A percentile compares a stretch with the other conserved stretches of the same genome.
Evolutionary conservation across 1,284 basidiomycete genomes (phyloP).

Genomic region (Mrakiaceae sp.): DNA sequence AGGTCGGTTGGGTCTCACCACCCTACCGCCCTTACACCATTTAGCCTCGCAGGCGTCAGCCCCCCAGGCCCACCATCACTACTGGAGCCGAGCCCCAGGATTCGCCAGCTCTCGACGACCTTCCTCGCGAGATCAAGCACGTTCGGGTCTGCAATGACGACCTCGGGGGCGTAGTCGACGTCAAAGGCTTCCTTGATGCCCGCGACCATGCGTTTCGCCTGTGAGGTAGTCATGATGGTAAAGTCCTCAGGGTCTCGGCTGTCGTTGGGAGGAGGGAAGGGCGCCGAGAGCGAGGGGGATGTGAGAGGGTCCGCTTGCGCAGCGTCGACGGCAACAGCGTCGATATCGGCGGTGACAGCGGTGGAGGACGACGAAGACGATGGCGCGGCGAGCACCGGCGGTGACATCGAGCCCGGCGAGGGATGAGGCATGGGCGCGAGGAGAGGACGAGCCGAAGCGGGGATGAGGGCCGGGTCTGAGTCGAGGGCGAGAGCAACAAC

Average conservation of each 20-base stretch:
- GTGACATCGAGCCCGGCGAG: background rate
- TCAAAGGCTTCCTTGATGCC: constrained; percentile 69
- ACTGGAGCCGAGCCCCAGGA: constrained; percentile 34
- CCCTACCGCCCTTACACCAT: too few relatives aligned
- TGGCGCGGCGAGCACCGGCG: background rate
- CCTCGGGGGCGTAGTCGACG: constrained; percentile 78
- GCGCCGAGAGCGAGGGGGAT: constrained; percentile 22
- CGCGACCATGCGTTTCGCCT: constrained; percentile 74
- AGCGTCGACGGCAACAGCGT: background rate
- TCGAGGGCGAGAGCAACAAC: constrained; percentile 81
- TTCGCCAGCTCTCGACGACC: constrained; percentile 67
- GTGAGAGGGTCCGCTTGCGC: background rate
- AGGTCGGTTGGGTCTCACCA: too few relatives aligned
- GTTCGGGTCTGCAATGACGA: constrained; percentile 89
- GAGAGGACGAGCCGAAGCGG: constrained; percentile 13
- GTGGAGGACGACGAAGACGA: constrained; percentile 13
- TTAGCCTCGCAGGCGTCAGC: background rate
- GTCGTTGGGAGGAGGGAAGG: constrained; percentile 19
- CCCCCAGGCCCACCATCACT: background rate
- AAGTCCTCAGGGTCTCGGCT: constrained; percentile 75
- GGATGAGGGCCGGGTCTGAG: constrained; percentile 68
- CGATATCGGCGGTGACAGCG: background rate
- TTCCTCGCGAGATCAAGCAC: constrained; percentile 65
- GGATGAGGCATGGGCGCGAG: background rate
- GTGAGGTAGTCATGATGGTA: constrained; percentile 77